phyloP scores from a whole-genome alignment of 306 rosid genomes.

The Prunus mume region DNA sequence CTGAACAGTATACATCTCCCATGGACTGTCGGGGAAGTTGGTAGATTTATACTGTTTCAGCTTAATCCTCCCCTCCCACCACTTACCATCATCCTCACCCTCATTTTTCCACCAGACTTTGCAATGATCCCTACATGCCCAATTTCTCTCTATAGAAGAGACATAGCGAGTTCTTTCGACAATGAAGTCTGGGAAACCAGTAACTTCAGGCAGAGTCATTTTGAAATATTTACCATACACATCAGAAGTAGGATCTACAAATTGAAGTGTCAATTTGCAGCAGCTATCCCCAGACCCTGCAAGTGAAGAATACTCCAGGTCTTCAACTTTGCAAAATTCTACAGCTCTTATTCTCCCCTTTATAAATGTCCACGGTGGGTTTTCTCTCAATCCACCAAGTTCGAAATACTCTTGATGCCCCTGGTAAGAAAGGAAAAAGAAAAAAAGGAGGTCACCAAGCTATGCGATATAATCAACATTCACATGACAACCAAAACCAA shows the following conservation, averaged over 20 bases:
- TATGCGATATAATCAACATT: neutral
- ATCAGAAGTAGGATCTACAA: conserved; percentile 67
- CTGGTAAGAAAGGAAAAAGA: conserved; percentile 39
- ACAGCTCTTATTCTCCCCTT: conserved; percentile 65
- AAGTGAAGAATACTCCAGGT: conserved; percentile 68
- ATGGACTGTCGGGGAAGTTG: conserved; percentile 88
- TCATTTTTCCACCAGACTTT: conserved; percentile 98
- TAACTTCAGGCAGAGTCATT: conserved; percentile 82
- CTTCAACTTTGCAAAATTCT: conserved; percentile 71
- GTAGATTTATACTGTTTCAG: conserved; percentile 57
- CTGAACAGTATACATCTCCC: conserved; percentile 78
- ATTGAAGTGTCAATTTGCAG: conserved; percentile 86
- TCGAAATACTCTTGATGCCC: conserved; percentile 92
- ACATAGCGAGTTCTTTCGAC: conserved; percentile 81
- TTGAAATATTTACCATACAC: conserved; percentile 60
- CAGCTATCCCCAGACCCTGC: conserved; percentile 98
- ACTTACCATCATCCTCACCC: conserved; percentile 69
- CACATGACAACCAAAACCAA: neutral
- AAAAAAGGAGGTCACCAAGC: neutral
- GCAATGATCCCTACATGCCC: conserved; percentile 93
- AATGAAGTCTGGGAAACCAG: conserved; percentile 92
- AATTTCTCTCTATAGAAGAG: conserved; percentile 74
- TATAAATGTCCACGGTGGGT: conserved; percentile 68
- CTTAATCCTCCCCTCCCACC: conserved; percentile 91
- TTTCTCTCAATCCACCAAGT: conserved; percentile 52